A percentile compares a stretch with the other conserved stretches of the same genome.
Evolutionary conservation across 345 rosid species (phyloP).

Genomic region (Gossypium bickii): DNA sequence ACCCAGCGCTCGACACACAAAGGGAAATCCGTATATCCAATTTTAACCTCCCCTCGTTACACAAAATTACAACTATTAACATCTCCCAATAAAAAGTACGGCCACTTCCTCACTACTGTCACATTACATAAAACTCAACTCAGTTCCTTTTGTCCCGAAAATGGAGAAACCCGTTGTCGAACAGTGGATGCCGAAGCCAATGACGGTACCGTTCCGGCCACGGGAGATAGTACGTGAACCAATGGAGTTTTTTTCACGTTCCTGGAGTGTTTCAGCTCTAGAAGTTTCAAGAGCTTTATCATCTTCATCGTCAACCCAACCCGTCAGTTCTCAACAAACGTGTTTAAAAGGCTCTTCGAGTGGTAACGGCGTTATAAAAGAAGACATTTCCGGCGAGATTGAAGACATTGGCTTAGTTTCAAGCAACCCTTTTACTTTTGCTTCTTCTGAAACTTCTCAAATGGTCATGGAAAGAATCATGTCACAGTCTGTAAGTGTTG

Average conservation of each 20-base stretch:
- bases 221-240: conserved; percentile 89
- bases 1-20: not conserved
- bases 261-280: conserved; percentile 89
- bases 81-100: not conserved
- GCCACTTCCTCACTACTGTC: not conserved
- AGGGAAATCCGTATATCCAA: not conserved
- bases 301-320: conserved; percentile 36
- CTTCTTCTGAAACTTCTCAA: conserved; percentile 91
- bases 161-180: conserved; percentile 57
- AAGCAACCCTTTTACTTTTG: conserved; percentile 90
- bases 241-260: conserved; percentile 90
- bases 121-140: not conserved
- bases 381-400: conserved; percentile 56
- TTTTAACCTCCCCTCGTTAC: not conserved
- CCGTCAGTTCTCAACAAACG: conserved; percentile 27
- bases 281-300: conserved; percentile 74
- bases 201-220: conserved; percentile 46
- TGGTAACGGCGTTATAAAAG: conserved; percentile 39
- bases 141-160: not conserved
- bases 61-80: conserved; percentile 5
- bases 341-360: conserved; percentile 34
- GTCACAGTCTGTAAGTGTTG: conserved; percentile 86
- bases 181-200: conserved; percentile 59
- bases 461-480: conserved; percentile 97
- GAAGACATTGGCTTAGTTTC: conserved; percentile 61